phyloP scores from a whole-genome alignment of 1,284 basidiomycete species.

The Heterobasidion irregulare region DNA sequence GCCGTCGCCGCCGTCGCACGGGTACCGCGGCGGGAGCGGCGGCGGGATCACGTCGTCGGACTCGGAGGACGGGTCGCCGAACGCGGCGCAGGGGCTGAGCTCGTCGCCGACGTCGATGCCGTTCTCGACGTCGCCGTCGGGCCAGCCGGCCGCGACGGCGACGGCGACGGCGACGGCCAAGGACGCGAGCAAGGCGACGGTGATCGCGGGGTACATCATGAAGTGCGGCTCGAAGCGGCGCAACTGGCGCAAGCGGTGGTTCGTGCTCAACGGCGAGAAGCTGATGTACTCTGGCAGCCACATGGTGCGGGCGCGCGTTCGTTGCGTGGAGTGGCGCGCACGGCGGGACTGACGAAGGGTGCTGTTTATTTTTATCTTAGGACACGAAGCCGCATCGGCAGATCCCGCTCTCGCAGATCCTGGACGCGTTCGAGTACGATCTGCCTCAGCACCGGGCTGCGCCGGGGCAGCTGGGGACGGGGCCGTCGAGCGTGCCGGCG shows the following conservation, averaged over 20 bases:
- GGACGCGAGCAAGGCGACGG: constrained; percentile 41
- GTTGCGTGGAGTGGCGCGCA: constrained; percentile 7
- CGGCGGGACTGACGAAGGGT: neutral
- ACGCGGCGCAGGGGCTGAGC: constrained; percentile 14
- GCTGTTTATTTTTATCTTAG: constrained; percentile 29
- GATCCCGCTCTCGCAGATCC: constrained; percentile 78
- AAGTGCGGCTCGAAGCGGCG: constrained; percentile 92
- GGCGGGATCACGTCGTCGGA: constrained; percentile 59
- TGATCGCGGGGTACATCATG: constrained; percentile 90
- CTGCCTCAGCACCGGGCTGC: constrained; percentile 29
- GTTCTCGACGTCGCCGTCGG: constrained; percentile 28
- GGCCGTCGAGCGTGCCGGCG: constrained; percentile 9
- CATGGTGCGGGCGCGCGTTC: constrained; percentile 55
- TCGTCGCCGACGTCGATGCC: constrained; percentile 6
- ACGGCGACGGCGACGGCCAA: too few relatives aligned
- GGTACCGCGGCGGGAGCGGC: constrained; percentile 4
- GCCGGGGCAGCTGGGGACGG: neutral
- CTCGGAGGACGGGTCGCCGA: constrained; percentile 57
- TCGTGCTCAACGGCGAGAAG: constrained; percentile 75
- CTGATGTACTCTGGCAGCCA: constrained; percentile 81
- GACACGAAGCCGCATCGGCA: constrained; percentile 83
- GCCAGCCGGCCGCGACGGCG: constrained; percentile 12
- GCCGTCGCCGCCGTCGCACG: constrained; percentile 26
- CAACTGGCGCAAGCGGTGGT: constrained; percentile 95
- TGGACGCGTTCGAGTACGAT: constrained; percentile 90